phyloP scores from a whole-genome alignment of 2,329 filamentous ascomycete species.

The Aspergillus carbonarius region DNA sequence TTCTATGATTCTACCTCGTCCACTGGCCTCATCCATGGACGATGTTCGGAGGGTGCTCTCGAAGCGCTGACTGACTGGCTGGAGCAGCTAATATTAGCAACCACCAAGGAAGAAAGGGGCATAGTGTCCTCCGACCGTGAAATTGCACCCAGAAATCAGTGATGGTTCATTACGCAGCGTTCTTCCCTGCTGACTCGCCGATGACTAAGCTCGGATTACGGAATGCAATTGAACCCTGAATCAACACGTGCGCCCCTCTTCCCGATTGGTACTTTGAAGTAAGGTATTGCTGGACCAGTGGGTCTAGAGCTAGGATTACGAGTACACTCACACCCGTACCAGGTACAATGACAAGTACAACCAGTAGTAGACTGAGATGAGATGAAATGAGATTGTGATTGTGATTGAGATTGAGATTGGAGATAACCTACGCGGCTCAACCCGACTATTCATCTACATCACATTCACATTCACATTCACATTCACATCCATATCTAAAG shows the following conservation, averaged over 20 bases:
- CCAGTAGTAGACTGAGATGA: neutral
- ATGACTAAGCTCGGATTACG: neutral
- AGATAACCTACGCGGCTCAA: neutral
- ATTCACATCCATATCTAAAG: too few species aligned
- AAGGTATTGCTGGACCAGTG: too few species aligned
- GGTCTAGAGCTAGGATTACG: too few species aligned
- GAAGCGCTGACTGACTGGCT: neutral
- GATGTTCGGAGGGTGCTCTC: neutral
- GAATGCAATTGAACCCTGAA: too few species aligned
- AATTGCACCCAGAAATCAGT: neutral
- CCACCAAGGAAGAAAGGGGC: neutral
- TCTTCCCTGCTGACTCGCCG: neutral
- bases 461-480: neutral
- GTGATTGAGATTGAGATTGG: neutral
- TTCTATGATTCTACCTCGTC: neutral
- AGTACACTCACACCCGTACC: too few species aligned
- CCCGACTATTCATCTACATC: neutral
- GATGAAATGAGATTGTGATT: neutral
- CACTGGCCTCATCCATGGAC: too few species aligned
- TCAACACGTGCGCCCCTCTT: too few species aligned
- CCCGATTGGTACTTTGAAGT: too few species aligned
- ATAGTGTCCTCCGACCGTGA: neutral
- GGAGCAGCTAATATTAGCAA: neutral
- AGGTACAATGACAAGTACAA: too few species aligned
- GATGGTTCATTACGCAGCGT: neutral